A percentile compares a stretch with the other conserved stretches of the same genome.
phyloP scores from a whole-genome alignment of 2,329 filamentous ascomycete genomes.

The Drechslerella dactyloides region DNA sequence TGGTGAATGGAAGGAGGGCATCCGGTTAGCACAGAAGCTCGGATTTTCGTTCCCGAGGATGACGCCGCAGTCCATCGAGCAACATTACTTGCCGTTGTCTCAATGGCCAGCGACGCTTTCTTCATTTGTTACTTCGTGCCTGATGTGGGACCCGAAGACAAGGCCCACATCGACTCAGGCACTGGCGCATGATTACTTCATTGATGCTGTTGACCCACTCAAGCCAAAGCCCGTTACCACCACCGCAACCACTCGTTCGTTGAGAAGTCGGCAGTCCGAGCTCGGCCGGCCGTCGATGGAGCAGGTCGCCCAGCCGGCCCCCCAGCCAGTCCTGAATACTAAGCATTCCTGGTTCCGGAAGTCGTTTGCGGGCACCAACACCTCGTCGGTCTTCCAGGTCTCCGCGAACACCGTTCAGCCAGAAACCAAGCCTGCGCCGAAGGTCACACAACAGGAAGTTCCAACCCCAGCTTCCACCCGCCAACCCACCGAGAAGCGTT shows the following conservation, averaged over 20 bases:
- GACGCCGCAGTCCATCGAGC: constrained; percentile 53
- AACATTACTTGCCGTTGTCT: constrained; percentile 70
- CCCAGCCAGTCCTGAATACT: constrained; percentile 65
- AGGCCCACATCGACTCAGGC: constrained; percentile 92
- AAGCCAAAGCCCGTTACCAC: constrained; percentile 73
- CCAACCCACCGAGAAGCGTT: constrained; percentile 74
- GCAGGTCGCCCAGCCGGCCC: constrained; percentile 61
- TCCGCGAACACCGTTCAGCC: constrained; percentile 48
- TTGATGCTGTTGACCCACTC: constrained; percentile 87
- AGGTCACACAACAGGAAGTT: constrained; percentile 57
- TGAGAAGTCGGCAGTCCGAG: constrained; percentile 80
- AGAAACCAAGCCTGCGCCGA: constrained; percentile 33
- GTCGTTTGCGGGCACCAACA: constrained; percentile 74
- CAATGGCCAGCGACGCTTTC: constrained; percentile 89
- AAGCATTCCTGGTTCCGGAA: constrained; percentile 98
- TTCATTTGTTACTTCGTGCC: constrained; percentile 95
- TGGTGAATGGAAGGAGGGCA: constrained; percentile 96
- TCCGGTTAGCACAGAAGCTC: constrained; percentile 88
- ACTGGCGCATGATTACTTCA: constrained; percentile 93
- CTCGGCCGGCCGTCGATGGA: constrained; percentile 72
- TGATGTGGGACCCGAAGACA: constrained; percentile 97
- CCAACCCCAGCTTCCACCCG: constrained; percentile 60
- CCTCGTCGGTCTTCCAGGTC: constrained; percentile 53
- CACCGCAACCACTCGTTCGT: constrained; percentile 76
- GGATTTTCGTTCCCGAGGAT: constrained; percentile 95